Base-by-base conservation (phyloP, 2,329 filamentous ascomycete species). In the Curvularia sp. region DNA sequence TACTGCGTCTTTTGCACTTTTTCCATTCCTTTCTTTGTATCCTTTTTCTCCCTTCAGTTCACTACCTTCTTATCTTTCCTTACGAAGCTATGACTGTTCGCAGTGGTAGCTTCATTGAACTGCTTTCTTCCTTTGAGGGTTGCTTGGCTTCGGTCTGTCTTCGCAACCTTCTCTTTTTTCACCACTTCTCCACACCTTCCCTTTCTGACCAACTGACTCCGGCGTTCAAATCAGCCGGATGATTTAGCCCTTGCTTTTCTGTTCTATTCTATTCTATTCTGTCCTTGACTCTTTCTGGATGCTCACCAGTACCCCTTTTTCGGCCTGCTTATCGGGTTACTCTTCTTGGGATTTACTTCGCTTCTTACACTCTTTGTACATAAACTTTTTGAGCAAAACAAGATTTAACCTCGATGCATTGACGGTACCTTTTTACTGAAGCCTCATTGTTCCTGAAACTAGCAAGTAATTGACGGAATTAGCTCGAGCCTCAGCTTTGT, bases 291-390 rank as follows among this genome's bases (percentile, higher is more conserved):
- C 5, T 32, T 45, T 42, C 25, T 46, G 52, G 27, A 51, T 36
- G 52, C 52, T 49, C 30, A 43, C 28, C 18, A 41, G 36, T 39
- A 45, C 48, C 30, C 57, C 53, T 46, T 49, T 39, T 49, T 25
- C 47, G 23, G 53, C 27, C 8, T 62, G 57, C 54, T 50, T 42
- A 49, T 42, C 36, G 15, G 57, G 53, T 13, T 49, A 59, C 15
- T 39, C 45, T 42, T 27, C 19, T n/a, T 63, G 25, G 42, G 34
- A 18, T 30, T 23, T 46, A 30, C 45, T 63, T 61, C 57, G 27
- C 56, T 66, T 66, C 67, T 62, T 54, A 64, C 67, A 49, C 53
- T 69, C 67, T 13, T 61, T 66, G 49, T 60, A 60, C 5, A 60
- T 55, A 54, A n/a, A n/a, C n/a, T 59, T 19, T 56, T 45, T 49